Conservation (phyloP, 2,329 filamentous ascomycete species). For the Colletotrichum magnum region DNA sequence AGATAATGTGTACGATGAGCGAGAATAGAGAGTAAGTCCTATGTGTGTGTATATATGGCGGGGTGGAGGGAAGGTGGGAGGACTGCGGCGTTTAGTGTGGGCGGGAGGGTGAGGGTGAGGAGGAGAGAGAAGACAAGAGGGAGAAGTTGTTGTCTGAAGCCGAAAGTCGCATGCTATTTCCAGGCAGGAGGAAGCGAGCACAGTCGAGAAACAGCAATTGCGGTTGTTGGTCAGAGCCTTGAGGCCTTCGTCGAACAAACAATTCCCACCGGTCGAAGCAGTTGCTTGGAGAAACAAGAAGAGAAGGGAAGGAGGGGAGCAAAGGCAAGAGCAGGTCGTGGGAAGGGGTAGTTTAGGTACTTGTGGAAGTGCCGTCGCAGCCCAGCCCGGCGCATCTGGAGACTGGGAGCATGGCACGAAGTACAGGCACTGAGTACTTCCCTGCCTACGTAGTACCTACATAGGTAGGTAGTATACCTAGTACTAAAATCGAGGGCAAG, state of each 20-base stretch:
- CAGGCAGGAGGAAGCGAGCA: conserved; percentile 4
- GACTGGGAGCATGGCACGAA: neutral
- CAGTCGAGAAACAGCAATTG: conserved; percentile 15
- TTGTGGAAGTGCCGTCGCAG: conserved; percentile 38
- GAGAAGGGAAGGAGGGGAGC: conserved; percentile 20
- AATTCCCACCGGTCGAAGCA: conserved; percentile 40
- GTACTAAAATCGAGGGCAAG: neutral
- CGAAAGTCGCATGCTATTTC: conserved; percentile 38
- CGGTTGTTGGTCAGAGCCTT: conserved; percentile 14
- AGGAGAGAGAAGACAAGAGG: conserved; percentile 27
- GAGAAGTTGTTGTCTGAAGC: conserved; percentile 35
- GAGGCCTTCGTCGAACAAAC: conserved; percentile 36
- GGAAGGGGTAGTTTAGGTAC: conserved; percentile 40
- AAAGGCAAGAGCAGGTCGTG: conserved; percentile 23
- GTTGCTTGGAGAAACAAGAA: conserved; percentile 37
- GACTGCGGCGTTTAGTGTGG: conserved; percentile 36
- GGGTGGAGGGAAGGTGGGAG: conserved; percentile 16
- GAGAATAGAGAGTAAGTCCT: too few species aligned
- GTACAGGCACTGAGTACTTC: neutral
- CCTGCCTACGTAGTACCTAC: neutral
- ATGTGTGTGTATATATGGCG: too few species aligned
- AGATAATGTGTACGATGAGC: too few species aligned
- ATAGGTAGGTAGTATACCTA: neutral
- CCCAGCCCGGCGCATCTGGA: conserved; percentile 36
- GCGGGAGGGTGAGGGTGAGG: conserved; percentile 3